phyloP scores from a whole-genome alignment of 495 filamentous ascomycete species.

The Daldinia vernicosa region DNA sequence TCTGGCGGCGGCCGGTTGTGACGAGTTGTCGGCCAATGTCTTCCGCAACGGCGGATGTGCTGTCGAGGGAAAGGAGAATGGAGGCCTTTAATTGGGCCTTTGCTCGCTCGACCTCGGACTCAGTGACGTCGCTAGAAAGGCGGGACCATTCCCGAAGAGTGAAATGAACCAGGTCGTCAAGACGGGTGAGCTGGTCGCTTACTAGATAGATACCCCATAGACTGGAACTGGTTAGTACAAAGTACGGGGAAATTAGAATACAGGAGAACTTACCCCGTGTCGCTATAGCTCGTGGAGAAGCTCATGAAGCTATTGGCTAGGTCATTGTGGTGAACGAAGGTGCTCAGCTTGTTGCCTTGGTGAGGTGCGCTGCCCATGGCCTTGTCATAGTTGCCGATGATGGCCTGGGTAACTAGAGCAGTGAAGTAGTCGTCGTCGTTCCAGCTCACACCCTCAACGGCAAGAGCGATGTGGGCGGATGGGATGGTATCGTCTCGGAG shows the following conservation, averaged over 20 bases:
- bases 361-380: slow-evolving; percentile 96
- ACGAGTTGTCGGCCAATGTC: slow-evolving; percentile 98
- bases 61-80: slow-evolving; percentile 94
- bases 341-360: slow-evolving; percentile 96
- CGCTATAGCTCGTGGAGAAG: slow-evolving; percentile 99
- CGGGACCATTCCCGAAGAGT: slow-evolving; percentile 97
- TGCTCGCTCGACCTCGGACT: slow-evolving; percentile 94
- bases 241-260: background rate
- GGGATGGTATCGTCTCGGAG: slow-evolving; percentile 95
- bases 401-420: slow-evolving; percentile 94
- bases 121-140: slow-evolving; percentile 82
- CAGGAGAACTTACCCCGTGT: slow-evolving; percentile 84
- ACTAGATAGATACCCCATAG: slow-evolving; percentile 99
- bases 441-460: slow-evolving; percentile 99
- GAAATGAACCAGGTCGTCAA: slow-evolving; percentile 98
- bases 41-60: slow-evolving; percentile 95
- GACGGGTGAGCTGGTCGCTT: slow-evolving; percentile 81
- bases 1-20: slow-evolving; percentile 91
- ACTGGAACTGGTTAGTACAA: slow-evolving; percentile 56
- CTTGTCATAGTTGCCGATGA: slow-evolving; percentile 99
- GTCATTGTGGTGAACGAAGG: slow-evolving; percentile 88
- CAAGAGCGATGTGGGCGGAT: slow-evolving; percentile 96
- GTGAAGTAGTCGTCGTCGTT: slow-evolving; percentile 99
- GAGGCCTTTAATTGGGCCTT: slow-evolving; percentile 99
- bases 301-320: slow-evolving; percentile 99